Evolutionary conservation across 2,329 filamentous ascomycete genomes (phyloP), one percentile per base, ranked within the genome.

Genomic region (Chaetomium globosum): DNA sequence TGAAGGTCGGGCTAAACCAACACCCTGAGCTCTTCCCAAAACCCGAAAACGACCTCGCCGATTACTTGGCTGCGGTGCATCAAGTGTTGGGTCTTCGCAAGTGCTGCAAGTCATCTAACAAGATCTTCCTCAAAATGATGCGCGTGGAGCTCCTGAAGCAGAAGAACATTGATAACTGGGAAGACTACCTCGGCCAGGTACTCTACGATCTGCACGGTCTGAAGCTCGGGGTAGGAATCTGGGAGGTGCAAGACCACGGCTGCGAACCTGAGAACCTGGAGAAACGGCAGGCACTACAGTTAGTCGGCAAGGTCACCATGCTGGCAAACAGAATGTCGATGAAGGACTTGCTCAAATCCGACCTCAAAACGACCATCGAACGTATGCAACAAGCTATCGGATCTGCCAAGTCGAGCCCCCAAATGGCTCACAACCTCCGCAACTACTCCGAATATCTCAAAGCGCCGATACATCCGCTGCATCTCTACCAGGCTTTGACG

Each of bases 311-410:
- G 73, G 86, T 98, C 46, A 89, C 96, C 73, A 81, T 86, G 43
- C 87, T 97, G 65, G 92, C 92, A 2, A 89, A 89, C 58, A 88
- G 90, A 67, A 89, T 97, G 81, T 89, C 91, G 26, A 90, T 96
- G 80, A 96, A 94, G 73, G 95, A 98, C 70, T 80, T 98, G 21
- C 86, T 93, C 19, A 98, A 96, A 75, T 95, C 93, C 19, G 92
- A 98, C 63, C 81, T 99, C 61, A 96, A 94, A 75, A 87, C 84
- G 19, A 92, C 93, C 0, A 95, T 99, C 65, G 95, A 99, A 65
- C 93, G 93, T 71, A 92, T 99, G 78, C 93, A 98, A 75, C 88
- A 92, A 70, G 89, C 91, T 5, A 89, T 98, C 61, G 92, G 92
- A 1, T 85, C 86, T 61, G 86, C 89, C 31, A 97, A 93, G 75